Base-by-base conservation (phyloP, 805 yeast species). In the Kurtzmaniella fragi region DNA sequence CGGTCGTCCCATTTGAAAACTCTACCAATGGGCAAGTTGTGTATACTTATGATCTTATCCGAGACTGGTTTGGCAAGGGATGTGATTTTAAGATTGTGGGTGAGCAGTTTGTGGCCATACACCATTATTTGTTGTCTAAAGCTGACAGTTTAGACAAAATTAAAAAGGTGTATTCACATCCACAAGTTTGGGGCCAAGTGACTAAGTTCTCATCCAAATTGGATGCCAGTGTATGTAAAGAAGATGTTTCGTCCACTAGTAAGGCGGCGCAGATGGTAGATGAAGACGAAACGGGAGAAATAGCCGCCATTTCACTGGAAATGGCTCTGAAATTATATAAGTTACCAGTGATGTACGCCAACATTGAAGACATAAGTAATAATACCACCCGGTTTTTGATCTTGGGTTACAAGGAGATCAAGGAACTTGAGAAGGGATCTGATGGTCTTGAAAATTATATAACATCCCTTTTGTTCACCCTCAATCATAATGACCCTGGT, bases 161-260 rank as follows among this genome's bases (percentile, higher is more conserved):
- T 37, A 60, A 55, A 12, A 75, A 70, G 26, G 73, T 91, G 14
- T 86, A 85, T 62, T 85, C 96, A 3, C 99, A 91, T 61, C 97
- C 99, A 2, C 99, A 91, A 59, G 99, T 90, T 0, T 91, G 99
- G 99, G 95, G 96, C 8, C 99, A 91, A 57, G 82, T 86, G 36
- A 65, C 73, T 2, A 57, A 64, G 16, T 93, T 85, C 64, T 55
- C 84, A 31, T 37, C 45, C 26, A 37, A 48, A 34, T 54, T 65
- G 14, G 44, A 66, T 54, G 42, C 53, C 31, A 58, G 64, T 29
- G 60, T 34, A 4, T 45, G 8, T 63, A 12, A 50, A 57, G 16
- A 65, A 47, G n/a, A 49, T 58, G 71, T 82, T 2, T 69, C 74
- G 2, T 87, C 96, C 0, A 91, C 98, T 0, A 83, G 96, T 0